Evolutionary conservation across 1,284 basidiomycete species (phyloP), one percentile per base, ranked within the genome.

Genomic region (Naganishia liquefaciens): DNA sequence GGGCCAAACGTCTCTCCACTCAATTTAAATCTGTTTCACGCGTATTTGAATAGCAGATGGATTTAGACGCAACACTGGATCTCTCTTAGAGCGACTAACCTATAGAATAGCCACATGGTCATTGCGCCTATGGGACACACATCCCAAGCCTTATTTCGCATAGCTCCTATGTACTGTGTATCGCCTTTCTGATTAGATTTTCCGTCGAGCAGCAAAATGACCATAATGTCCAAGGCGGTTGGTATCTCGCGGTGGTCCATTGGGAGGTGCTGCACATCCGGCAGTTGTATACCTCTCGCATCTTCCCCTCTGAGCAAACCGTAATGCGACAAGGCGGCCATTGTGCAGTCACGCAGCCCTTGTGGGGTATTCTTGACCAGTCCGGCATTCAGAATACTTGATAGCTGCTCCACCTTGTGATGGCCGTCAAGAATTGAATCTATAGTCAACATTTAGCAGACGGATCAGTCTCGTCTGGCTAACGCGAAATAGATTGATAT

Each of bases 111-210:
- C 55, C 55, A 58, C 43, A 58, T 37, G 1, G 55, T 43, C 42
- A 58, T 21, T 6, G 55, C 42, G 1, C 55, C 55, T 1, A 58
- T 17, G 0, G 28, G 28, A 47, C 55, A 58, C 25, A 21, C 30
- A 23, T 46, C 33, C 28, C 43, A 39, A 13, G 30, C 21, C 21
- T 47, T 58, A 27, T 21, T 49, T 19, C 55, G 4, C 55, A 58
- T 58, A 1, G 46, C 43, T 1, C 43, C 55, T 1, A 28, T 7
- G 27, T 33, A 49, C 19, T 58, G 43, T 5, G 43, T 47, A 1
- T 39, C 30, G 27, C 55, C 55, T 21, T 47, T 19, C n/a, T 58
- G 55, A n/a, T 58, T 58, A 11, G 46, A 21, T 27, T 58, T 58
- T 3, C 43, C 55, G 4, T 46, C 30, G 0, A 46, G 43, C 3